Evolutionary conservation across 1,139 yeast genomes (phyloP), one percentile per base, ranked within the genome.

Genomic region (Kurtzmaniella natalensis): DNA sequence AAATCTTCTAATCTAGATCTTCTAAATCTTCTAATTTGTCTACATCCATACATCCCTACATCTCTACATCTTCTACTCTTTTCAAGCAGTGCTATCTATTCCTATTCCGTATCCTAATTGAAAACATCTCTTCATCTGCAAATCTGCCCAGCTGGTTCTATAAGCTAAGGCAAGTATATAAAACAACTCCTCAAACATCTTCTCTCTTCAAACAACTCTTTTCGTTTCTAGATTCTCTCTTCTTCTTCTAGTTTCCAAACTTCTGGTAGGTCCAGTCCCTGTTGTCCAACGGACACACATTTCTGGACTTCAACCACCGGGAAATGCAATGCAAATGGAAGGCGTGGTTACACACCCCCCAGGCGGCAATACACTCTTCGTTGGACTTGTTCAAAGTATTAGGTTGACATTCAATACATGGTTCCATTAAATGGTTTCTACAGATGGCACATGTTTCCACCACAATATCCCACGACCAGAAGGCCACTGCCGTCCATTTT

Each of bases 401-500:
- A 13, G 95, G 85, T 58, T 88, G 96, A 57, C 99, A 94, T 56
- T 89, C 98, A 46, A 94, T 92, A 60, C 99, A 94, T 17, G 94
- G 94, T 50, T 94, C 99, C 99, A 94, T 94, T 48, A 92, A 75
- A 61, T 92, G 97, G 59, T 92, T 94, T 53, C 98, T 77, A 71
- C 99, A 94, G 57, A 94, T 94, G 30, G 99, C 97, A 68, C 99
- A 94, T 37, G 87, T 88, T 48, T 94, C 98, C 39, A 92, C 95
- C 34, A 81, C 94, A 40, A 88, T 85, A 60, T 87, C 97, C 98
- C 98, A 94, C 1, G 96, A 88, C 99, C 99, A 94, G 54, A 92
- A 88, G 13, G 98, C 97, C 35, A 94, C 98, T 0, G 98, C 97
- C 11, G 96, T 88, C 98, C 98, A 92, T 67, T 70, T 70, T 49